These are phyloP conservation scores for Quercus ilex DNA, from an alignment of 306 rosid species.

Conservation along the genomic window DNA sequence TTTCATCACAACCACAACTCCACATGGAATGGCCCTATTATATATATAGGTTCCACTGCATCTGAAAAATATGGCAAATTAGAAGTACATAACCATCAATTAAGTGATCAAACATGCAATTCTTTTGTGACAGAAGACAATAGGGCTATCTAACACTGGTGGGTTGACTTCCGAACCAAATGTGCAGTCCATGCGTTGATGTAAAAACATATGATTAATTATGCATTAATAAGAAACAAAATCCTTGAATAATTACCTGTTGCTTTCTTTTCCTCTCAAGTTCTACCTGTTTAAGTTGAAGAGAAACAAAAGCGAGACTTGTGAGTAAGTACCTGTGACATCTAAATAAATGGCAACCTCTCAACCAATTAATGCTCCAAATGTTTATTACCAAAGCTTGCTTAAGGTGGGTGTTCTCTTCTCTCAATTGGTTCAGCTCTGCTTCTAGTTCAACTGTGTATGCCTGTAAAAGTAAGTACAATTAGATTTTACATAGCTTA, in stretches of 20 bases:
- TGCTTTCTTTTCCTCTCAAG: constrained; percentile 64
- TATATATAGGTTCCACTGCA: neutral
- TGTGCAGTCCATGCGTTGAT: neutral
- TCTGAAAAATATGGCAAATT: neutral
- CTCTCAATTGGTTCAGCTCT: constrained; percentile 70
- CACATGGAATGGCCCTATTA: neutral
- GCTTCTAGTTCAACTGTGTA: constrained; percentile 91
- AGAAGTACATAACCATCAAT: neutral
- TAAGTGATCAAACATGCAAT: neutral
- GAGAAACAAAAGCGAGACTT: constrained; percentile 4
- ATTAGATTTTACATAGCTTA: neutral
- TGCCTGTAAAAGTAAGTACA: constrained; percentile 42
- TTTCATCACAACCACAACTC: neutral
- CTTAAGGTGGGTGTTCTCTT: constrained; percentile 68
- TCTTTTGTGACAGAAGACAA: neutral
- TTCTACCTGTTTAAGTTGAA: constrained; percentile 46
- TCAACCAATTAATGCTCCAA: neutral
- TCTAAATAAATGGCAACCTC: neutral
- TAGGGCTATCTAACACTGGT: neutral
- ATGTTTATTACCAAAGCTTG: constrained; percentile 63
- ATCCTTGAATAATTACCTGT: constrained; percentile 44
- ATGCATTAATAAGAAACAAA: neutral
- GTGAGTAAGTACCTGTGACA: neutral
- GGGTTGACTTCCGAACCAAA: neutral
- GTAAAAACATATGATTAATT: neutral